Conservation (phyloP, 1,284 basidiomycete species). For the Meira miltonrushii region DNA sequence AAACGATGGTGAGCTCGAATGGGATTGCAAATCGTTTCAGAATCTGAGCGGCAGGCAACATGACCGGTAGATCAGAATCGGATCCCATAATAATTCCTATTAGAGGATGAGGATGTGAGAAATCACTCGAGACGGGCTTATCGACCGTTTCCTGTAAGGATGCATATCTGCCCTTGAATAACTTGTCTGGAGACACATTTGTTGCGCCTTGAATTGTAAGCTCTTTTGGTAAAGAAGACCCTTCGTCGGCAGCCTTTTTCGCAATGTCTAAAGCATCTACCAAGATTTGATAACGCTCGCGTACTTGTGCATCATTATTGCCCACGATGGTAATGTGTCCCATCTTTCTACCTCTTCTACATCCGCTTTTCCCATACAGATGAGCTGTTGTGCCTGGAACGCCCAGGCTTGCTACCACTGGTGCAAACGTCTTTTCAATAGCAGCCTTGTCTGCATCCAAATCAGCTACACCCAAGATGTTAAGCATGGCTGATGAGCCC, state of each 20-base stretch:
- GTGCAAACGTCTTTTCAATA: slow-evolving; percentile 45
- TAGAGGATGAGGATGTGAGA: slow-evolving; percentile 64
- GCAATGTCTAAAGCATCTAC: slow-evolving; percentile 43
- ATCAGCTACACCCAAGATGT: slow-evolving; percentile 63
- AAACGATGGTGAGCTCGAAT: slow-evolving; percentile 92
- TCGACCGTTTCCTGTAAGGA: neutral
- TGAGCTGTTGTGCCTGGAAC: slow-evolving; percentile 77
- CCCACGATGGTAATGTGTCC: slow-evolving; percentile 92
- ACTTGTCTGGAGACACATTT: slow-evolving; percentile 12
- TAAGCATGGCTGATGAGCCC: slow-evolving; percentile 85
- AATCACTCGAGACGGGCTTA: slow-evolving; percentile 42
- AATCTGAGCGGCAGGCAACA: slow-evolving; percentile 81
- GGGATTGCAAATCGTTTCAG: slow-evolving; percentile 77
- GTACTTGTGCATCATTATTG: slow-evolving; percentile 71
- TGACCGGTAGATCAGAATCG: slow-evolving; percentile 90
- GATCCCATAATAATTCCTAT: slow-evolving; percentile 98
- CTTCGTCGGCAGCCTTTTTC: slow-evolving; percentile 28
- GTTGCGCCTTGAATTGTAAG: slow-evolving; percentile 32
- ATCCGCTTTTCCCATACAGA: slow-evolving; percentile 87
- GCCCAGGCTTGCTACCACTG: slow-evolving; percentile 46
- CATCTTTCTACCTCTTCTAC: slow-evolving; percentile 90
- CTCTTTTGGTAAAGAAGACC: slow-evolving; percentile 18
- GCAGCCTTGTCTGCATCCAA: slow-evolving; percentile 41
- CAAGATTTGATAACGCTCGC: slow-evolving; percentile 54
- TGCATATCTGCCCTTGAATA: neutral